These are phyloP conservation scores for Cryptosporidium tyzzeri DNA, from an alignment of 169 alveolate genomes.

Conservation along the genomic window DNA sequence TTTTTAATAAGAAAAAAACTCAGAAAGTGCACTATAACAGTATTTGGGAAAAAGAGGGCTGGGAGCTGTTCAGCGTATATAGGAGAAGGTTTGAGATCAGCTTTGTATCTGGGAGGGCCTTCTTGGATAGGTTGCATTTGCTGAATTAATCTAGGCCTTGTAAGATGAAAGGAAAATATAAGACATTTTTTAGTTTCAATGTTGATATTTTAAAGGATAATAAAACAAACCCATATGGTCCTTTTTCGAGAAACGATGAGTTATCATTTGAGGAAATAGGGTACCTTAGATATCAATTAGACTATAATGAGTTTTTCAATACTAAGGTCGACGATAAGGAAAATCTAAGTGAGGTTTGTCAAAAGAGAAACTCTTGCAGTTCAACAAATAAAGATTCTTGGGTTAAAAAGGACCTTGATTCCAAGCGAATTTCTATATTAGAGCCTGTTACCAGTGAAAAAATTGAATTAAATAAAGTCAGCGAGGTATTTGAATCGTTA, in stretches of 20 bases:
- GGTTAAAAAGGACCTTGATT: neutral
- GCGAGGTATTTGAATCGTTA: slow-evolving; percentile 27
- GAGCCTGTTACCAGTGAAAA: slow-evolving; percentile 30
- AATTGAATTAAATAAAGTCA: neutral
- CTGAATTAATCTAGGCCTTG: neutral
- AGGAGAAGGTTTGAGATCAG: neutral
- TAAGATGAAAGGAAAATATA: slow-evolving; percentile 33
- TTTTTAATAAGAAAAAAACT: slow-evolving; percentile 4
- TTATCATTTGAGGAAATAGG: slow-evolving; percentile 64
- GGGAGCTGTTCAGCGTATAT: neutral
- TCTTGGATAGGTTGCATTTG: neutral
- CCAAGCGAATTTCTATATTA: slow-evolving; percentile 26
- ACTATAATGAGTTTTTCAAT: neutral
- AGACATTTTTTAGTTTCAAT: slow-evolving; percentile 44
- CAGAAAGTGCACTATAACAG: neutral
- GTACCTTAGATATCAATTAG: neutral
- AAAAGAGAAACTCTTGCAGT: neutral
- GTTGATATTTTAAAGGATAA: neutral
- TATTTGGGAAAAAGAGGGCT: neutral
- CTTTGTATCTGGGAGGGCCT: neutral
- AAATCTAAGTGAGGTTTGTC: neutral
- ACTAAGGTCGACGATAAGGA: slow-evolving; percentile 11
- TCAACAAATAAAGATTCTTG: neutral
- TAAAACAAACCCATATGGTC: too few species aligned
- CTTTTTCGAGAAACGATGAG: slow-evolving; percentile 8